Evolutionary conservation across 225 moss, liverwort and hornwort genomes (phyloP), one percentile per base, ranked within the genome.

Genomic region (Marchantia paleacea): DNA sequence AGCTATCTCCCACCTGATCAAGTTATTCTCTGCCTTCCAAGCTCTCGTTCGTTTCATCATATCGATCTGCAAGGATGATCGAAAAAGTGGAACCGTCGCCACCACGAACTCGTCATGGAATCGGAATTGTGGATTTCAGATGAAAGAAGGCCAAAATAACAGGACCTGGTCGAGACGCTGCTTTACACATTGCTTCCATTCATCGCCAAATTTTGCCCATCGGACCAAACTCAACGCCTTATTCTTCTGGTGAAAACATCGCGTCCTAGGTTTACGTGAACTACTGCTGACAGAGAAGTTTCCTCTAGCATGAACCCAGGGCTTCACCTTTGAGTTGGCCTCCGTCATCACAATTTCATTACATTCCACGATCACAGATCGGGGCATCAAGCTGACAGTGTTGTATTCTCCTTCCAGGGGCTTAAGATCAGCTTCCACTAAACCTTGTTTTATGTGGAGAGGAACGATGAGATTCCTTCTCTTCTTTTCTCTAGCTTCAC

Each of bases 341-440:
- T 94, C 91, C 19, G 70, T 70, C 4, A 94, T 74, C 10, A 94
- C 73, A 5, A 91, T 83, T 71, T 88, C 92, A 69, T 96, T 96
- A 25, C 86, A 96, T 48, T 94, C 96, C 79, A 89, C 90, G 72
- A 96, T 87, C 58, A 94, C 88, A 52, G 81, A 10, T 76, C 83
- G 85, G 28, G 92, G 85, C 52, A 96, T 75, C 2, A 96, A 64
- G 22, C 77, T 83, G 82, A 90, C 86, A 28, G 90, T 86, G 70
- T 48, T 73, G 53, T 94, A 92, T 76, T 97, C 92, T 10, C 93
- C 92, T 81, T 89, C 83, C 25, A 97, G 82, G 64, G 97, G 94
- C 69, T 92, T 89, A 20, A 97, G 77, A 28, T 86, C 84, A n/a
- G 89, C 91, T 86, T 94, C 97, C 69, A 97, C 86, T 79, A 92